A percentile compares a stretch with the other conserved stretches of the same genome.
These are phyloP conservation scores for Epichloe gansuensis DNA, from an alignment of 2,329 filamentous ascomycete species.

Conservation along the genomic window DNA sequence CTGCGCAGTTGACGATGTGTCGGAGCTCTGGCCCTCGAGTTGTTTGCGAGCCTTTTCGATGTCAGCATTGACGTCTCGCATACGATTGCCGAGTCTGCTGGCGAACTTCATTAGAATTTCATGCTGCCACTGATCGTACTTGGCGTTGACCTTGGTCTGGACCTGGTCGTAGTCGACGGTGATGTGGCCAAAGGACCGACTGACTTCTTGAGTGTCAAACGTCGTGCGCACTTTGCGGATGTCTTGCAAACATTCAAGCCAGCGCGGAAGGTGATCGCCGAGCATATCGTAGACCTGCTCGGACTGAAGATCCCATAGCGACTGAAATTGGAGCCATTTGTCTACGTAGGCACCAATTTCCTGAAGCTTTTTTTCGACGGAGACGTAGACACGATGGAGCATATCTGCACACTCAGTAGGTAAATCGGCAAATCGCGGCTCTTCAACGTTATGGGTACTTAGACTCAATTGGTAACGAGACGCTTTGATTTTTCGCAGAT, in stretches of 20 bases:
- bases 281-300: conserved; percentile 90
- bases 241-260: conserved; percentile 92
- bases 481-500: conserved; percentile 85
- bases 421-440: conserved; percentile 69
- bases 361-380: conserved; percentile 69
- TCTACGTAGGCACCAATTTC: conserved; percentile 80
- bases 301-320: conserved; percentile 91
- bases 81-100: conserved; percentile 71
- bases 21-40: conserved; percentile 81
- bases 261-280: conserved; percentile 80
- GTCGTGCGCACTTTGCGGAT: conserved; percentile 91
- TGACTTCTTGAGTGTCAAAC: conserved; percentile 94
- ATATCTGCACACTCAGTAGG: conserved; percentile 71
- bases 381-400: conserved; percentile 66
- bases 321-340: conserved; percentile 98
- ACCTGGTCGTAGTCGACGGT: conserved; percentile 98
- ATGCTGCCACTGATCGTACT: conserved; percentile 99
- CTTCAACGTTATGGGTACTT: conserved; percentile 50
- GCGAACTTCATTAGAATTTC: conserved; percentile 94
- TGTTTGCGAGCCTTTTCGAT: conserved; percentile 83
- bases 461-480: conserved; percentile 87
- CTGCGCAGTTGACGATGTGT: conserved; percentile 89
- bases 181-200: conserved; percentile 82
- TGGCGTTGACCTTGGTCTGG: conserved; percentile 95
- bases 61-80: conserved; percentile 85